Base-by-base conservation (phyloP, 805 yeast genomes). In the Zygosaccharomyces bailii region DNA sequence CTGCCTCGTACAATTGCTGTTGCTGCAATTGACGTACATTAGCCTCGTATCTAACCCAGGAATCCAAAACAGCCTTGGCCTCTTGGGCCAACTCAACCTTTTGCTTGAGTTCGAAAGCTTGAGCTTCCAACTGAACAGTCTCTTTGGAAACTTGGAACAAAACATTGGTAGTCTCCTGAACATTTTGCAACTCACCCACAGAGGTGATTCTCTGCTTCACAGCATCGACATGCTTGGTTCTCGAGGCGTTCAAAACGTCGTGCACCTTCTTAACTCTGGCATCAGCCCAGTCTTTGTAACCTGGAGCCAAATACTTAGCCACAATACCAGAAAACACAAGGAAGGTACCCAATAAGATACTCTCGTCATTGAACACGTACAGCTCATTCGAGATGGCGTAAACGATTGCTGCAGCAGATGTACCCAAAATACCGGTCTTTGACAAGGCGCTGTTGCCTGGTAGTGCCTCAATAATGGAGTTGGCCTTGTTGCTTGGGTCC, bases 1-100 rank as follows among this genome's bases (percentile, higher is more conserved):
- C 96, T 47, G 89, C 63, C 65, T 85, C 73, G 57, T 95, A 81
- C 62, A 93, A 82, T 71, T 87, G 96, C 71, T 82, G 79, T 78
- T 93, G 99, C 78, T 93, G 96, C 66, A 81, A 73, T 76, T 88
- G 96, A 76, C 97, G 91, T 57, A 90, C 93, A 68, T 88, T 89
- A 57, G 87, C 84, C 78, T 93, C 99, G 72, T 86, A 86, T 80
- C 98, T 87, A 61, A 90, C 97, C 99, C 99, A 93, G 11, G 98
- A 88, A 74, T 93, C 99, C 67, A 93, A 81, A 50, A 91, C 96
- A 46, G 93, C 74, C 76, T 86, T 89, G 64, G 98, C 98, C 77
- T 89, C 96, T 52, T 74, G 60, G 46, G 95, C 91, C 56, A 89
- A 79, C 52, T 82, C 89, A 56, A 87, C 89, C 66, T 82, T 72